Conservation (phyloP, 2,329 filamentous ascomycete species). For the Colletotrichum kahawae region DNA sequence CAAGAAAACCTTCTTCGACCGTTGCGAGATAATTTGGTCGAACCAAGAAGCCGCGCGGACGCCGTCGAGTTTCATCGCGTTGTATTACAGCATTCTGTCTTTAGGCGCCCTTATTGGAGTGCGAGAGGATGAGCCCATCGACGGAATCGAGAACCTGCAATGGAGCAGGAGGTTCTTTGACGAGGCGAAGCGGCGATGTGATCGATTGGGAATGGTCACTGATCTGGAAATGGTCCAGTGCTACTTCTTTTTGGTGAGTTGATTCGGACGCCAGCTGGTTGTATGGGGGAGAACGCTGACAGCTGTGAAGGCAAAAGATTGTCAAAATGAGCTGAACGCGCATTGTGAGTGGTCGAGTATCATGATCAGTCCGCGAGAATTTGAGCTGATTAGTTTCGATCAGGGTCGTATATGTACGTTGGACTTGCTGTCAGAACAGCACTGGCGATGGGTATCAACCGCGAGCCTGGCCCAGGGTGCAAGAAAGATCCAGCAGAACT, state of each 20-base stretch:
- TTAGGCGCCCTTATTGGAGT: constrained; percentile 49
- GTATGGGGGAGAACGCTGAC: neutral
- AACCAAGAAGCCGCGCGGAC: constrained; percentile 23
- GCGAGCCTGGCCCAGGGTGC: constrained; percentile 35
- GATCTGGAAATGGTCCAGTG: constrained; percentile 53
- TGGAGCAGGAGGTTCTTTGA: constrained; percentile 52
- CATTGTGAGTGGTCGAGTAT: constrained; percentile 37
- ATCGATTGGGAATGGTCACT: constrained; percentile 45
- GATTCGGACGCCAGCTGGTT: neutral
- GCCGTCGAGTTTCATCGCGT: constrained; percentile 45
- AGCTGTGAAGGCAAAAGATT: constrained; percentile 42
- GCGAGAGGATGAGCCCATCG: constrained; percentile 45
- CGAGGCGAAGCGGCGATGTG: constrained; percentile 42
- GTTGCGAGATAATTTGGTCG: constrained; percentile 49
- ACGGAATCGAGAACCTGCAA: constrained; percentile 47
- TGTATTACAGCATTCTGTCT: constrained; percentile 52
- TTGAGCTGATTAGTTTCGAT: neutral
- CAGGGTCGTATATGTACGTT: constrained; percentile 51
- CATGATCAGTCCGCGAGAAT: neutral
- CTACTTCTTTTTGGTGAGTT: constrained; percentile 46
- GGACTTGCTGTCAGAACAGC: constrained; percentile 52
- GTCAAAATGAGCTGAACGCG: constrained; percentile 53
- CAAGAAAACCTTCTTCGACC: constrained; percentile 45
- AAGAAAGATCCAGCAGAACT: constrained; percentile 36
- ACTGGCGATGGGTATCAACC: constrained; percentile 52